phyloP scores from a whole-genome alignment of 805 yeast genomes.

The Candida tammaniensis region DNA sequence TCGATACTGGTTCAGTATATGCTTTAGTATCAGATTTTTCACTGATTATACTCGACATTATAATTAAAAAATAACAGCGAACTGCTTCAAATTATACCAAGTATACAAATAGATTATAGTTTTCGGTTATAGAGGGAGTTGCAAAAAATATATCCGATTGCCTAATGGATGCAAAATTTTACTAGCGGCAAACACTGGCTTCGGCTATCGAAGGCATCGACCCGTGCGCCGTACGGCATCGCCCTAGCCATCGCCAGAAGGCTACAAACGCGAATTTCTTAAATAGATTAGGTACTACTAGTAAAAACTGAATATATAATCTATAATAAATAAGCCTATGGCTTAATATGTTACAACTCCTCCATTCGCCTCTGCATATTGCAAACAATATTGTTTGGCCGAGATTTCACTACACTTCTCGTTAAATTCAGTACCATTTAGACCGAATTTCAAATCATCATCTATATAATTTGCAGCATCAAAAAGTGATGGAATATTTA shows the following conservation, averaged over 20 bases:
- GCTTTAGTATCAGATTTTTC: conserved; percentile 1
- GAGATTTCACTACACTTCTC: conserved; percentile 16
- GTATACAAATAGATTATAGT: too few relatives aligned
- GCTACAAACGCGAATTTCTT: neutral
- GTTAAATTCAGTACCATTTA: conserved; percentile 6
- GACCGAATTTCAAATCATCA: conserved; percentile 1
- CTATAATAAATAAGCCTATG: too few relatives aligned
- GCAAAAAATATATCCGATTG: too few relatives aligned
- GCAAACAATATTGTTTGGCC: conserved; percentile 16
- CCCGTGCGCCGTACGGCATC: too few relatives aligned
- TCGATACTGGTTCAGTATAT: conserved; percentile 3
- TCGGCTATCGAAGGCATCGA: conserved; percentile 6
- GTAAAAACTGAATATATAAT: neutral
- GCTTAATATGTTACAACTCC: conserved; percentile 11
- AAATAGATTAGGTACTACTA: too few relatives aligned
- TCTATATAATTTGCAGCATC: conserved; percentile 9
- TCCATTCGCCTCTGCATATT: conserved; percentile 9
- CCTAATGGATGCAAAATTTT: too few relatives aligned
- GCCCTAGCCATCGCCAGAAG: neutral
- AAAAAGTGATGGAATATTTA: conserved; percentile 11
- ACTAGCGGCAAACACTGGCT: too few relatives aligned
- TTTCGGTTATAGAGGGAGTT: too few relatives aligned
- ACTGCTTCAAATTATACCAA: too few relatives aligned
- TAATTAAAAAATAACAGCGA: too few relatives aligned
- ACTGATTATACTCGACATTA: too few relatives aligned